phyloP scores from a whole-genome alignment of 805 yeast genomes.

The Ogataea zsoltii region DNA sequence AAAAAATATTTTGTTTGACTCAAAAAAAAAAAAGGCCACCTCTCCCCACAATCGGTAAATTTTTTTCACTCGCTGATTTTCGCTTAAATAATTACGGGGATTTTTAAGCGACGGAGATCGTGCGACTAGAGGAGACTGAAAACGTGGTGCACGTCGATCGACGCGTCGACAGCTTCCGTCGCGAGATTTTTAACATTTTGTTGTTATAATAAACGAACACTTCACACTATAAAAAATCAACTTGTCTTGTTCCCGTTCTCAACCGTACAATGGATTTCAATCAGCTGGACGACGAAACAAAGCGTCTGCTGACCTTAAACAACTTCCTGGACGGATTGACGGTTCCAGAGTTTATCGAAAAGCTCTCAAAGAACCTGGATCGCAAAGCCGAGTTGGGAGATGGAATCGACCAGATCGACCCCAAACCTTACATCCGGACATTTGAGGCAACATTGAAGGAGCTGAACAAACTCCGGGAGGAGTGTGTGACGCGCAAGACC shows the following conservation, averaged over 20 bases:
- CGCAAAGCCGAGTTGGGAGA: constrained; percentile 51
- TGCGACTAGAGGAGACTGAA: too few species aligned
- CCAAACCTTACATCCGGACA: constrained; percentile 91
- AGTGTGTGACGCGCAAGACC: constrained; percentile 51
- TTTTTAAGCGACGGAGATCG: constrained; percentile 3
- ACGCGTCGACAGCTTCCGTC: not conserved
- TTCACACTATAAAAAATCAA: not conserved
- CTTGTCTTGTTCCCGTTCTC: not conserved
- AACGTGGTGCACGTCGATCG: constrained; percentile 3
- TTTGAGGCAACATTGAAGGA: constrained; percentile 84
- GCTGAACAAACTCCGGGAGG: constrained; percentile 58
- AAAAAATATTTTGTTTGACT: not conserved
- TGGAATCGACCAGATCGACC: constrained; percentile 65
- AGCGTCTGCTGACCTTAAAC: constrained; percentile 54
- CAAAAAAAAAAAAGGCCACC: constrained; percentile 3
- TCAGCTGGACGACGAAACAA: constrained; percentile 59
- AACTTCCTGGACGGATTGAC: constrained; percentile 69
- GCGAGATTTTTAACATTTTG: not conserved
- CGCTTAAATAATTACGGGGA: not conserved
- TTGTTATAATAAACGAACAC: not conserved
- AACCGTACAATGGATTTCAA: constrained; percentile 25
- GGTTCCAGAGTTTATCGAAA: constrained; percentile 79
- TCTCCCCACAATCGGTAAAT: constrained; percentile 2
- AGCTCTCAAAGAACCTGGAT: constrained; percentile 58
- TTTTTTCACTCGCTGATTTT: constrained; percentile 2